Percentiles rank a stretch among this genome's conserved stretches.
These are phyloP conservation scores for Coemansia sp. DNA, from an alignment of 192 early-diverging fungal species.

Conservation along the genomic window DNA sequence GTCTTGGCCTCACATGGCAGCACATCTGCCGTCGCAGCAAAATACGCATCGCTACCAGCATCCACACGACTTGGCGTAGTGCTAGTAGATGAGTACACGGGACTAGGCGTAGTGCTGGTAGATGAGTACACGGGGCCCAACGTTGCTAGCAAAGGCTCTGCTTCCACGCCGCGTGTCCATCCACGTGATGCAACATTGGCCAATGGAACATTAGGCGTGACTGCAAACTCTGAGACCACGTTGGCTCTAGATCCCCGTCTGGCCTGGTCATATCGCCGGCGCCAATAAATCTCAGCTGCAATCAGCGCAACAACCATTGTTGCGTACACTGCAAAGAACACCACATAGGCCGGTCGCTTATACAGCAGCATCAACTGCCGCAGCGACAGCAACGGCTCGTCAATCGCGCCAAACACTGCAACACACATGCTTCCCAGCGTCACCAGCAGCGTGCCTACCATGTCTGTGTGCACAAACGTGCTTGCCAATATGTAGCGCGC, in stretches of 20 bases:
- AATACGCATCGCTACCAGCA: constrained; percentile 23
- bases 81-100: background rate
- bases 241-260: background rate
- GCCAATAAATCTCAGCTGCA: constrained; percentile 46
- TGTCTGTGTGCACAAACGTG: constrained; percentile 61
- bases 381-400: constrained; percentile 69
- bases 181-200: constrained; percentile 4
- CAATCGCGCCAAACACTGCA: constrained; percentile 72
- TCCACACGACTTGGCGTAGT: constrained; percentile 5
- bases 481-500: constrained; percentile 63
- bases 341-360: constrained; percentile 64
- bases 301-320: constrained; percentile 55
- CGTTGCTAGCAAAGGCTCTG: constrained; percentile 9
- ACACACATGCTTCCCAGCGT: constrained; percentile 64
- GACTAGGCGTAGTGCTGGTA: constrained; percentile 1
- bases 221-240: background rate
- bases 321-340: constrained; percentile 62
- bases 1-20: constrained; percentile 23
- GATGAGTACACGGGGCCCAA: constrained; percentile 1
- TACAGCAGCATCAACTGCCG: constrained; percentile 66
- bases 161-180: background rate
- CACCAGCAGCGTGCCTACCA: constrained; percentile 67
- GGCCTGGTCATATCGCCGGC: constrained; percentile 15
- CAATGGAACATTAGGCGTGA: constrained; percentile 9
- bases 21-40: constrained; percentile 33